Evolutionary conservation across 192 early-diverging fungal genomes (phyloP).

Genomic region (Gaertneriomyces sp.): DNA sequence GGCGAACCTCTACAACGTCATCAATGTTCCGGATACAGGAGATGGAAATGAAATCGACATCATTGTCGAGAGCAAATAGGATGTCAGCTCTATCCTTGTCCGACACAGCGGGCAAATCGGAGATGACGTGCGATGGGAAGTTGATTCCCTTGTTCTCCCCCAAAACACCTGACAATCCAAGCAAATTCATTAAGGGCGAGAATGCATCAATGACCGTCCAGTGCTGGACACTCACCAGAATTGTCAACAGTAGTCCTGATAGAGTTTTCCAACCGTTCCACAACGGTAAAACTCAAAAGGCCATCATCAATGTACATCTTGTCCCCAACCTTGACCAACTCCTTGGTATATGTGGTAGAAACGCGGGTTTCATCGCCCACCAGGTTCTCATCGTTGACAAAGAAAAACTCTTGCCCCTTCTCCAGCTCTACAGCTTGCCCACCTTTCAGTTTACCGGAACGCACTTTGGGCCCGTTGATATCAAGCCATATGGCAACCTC

Average conservation of each 20-base stretch:
- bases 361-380: constrained; percentile 52
- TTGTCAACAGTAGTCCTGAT: constrained; percentile 47
- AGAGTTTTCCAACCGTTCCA: constrained; percentile 55
- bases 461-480: constrained; percentile 60
- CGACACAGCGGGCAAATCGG: constrained; percentile 51
- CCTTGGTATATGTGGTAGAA: constrained; percentile 55
- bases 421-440: constrained; percentile 41
- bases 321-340: constrained; percentile 55
- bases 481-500: constrained; percentile 58
- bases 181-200: too few relatives aligned
- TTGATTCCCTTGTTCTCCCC: constrained; percentile 61
- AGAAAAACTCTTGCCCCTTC: constrained; percentile 51
- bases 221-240: constrained; percentile 29
- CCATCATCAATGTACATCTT: constrained; percentile 85
- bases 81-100: constrained; percentile 56
- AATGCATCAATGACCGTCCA: background rate
- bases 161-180: constrained; percentile 31
- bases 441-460: constrained; percentile 49
- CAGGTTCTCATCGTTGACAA: constrained; percentile 50
- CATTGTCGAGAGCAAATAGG: constrained; percentile 39
- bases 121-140: constrained; percentile 49
- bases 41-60: constrained; percentile 55
- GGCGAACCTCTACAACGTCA: constrained; percentile 51
- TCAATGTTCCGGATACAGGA: constrained; percentile 54
- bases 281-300: constrained; percentile 88